These are phyloP conservation scores for Mycena rebaudengoi DNA, from an alignment of 768 basidiomycete species.

Conservation along the genomic window DNA sequence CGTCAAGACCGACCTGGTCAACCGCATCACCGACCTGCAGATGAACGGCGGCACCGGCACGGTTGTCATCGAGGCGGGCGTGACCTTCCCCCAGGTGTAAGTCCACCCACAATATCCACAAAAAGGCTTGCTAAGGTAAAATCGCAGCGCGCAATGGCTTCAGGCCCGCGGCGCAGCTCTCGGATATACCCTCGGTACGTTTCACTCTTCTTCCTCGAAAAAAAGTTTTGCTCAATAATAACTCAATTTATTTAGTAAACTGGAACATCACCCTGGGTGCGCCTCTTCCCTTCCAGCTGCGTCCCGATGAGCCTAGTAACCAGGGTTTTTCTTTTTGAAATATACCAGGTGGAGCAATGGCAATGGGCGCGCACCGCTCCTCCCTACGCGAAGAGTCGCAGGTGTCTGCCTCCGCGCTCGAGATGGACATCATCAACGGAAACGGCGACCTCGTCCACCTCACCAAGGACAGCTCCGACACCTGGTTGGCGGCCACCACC, in stretches of 20 bases:
- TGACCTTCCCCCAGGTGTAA: constrained; percentile 46
- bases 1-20: constrained; percentile 44
- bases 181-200: constrained; percentile 42
- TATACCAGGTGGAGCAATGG: constrained; percentile 44
- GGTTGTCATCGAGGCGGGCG: constrained; percentile 47
- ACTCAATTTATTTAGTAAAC: constrained; percentile 34
- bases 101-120: background rate
- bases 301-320: too few species aligned
- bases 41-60: constrained; percentile 37
- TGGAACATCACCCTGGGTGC: constrained; percentile 50
- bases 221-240: background rate
- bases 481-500: constrained; percentile 48
- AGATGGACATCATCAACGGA: constrained; percentile 47
- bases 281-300: background rate
- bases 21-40: constrained; percentile 41
- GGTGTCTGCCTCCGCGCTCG: constrained; percentile 44
- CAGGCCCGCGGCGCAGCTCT: constrained; percentile 43
- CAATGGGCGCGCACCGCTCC: constrained; percentile 51
- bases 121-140: too few species aligned
- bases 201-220: too few species aligned
- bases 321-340: background rate
- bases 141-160: constrained; percentile 46
- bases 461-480: constrained; percentile 40
- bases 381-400: constrained; percentile 49
- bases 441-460: constrained; percentile 46